Conservation (phyloP, 2,329 filamentous ascomycete species). For the Aspergillus costaricaensis region DNA sequence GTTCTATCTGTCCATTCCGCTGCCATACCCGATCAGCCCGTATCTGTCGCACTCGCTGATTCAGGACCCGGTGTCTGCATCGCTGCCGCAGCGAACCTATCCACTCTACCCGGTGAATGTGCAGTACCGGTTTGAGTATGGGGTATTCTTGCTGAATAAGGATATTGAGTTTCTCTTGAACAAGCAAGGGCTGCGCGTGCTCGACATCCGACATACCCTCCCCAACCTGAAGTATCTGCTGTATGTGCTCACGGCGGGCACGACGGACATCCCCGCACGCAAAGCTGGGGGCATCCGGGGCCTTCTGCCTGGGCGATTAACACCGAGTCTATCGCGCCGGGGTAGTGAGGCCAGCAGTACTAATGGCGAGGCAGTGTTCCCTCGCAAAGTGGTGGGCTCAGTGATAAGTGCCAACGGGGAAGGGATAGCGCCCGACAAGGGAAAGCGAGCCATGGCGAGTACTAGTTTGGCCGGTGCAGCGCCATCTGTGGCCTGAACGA, state of each 20-base stretch:
- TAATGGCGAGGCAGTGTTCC: slow-evolving; percentile 32
- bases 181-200: slow-evolving; percentile 70
- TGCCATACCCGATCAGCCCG: slow-evolving; percentile 77
- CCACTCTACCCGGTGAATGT: slow-evolving; percentile 76
- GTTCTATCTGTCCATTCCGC: slow-evolving; percentile 74
- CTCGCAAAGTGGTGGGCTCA: slow-evolving; percentile 29
- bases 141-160: slow-evolving; percentile 94
- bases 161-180: slow-evolving; percentile 74
- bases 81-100: slow-evolving; percentile 66
- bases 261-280: slow-evolving; percentile 59
- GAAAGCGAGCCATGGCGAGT: slow-evolving; percentile 15
- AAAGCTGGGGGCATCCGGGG: slow-evolving; percentile 58
- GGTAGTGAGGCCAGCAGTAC: slow-evolving; percentile 44
- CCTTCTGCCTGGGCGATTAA: slow-evolving; percentile 42
- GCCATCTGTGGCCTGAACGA: slow-evolving; percentile 23
- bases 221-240: slow-evolving; percentile 92
- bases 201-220: slow-evolving; percentile 88
- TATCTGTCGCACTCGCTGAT: slow-evolving; percentile 75
- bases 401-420: slow-evolving; percentile 32
- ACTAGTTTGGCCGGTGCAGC: slow-evolving; percentile 15
- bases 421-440: slow-evolving; percentile 21
- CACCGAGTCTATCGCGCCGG: slow-evolving; percentile 41
- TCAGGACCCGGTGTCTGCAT: slow-evolving; percentile 67
- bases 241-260: slow-evolving; percentile 83
- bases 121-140: slow-evolving; percentile 93